A percentile compares a stretch with the other conserved stretches of the same genome.
These are phyloP conservation scores for Ustilago tritici DNA, from an alignment of 1,284 basidiomycete species.

Conservation along the genomic window DNA sequence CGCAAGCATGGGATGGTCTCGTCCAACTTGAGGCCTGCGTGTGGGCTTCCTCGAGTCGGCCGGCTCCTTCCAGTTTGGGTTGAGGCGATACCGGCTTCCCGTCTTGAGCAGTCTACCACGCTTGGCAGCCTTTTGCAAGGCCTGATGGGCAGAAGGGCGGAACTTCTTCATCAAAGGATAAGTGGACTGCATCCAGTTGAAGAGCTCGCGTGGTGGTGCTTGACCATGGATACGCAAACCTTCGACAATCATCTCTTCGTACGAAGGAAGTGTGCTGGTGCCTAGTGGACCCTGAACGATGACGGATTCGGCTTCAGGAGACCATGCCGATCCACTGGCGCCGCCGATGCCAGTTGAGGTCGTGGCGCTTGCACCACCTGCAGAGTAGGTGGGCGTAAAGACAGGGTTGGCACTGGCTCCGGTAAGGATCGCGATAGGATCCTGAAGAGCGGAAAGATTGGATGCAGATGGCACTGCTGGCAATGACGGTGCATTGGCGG, in stretches of 20 bases:
- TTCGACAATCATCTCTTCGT: conserved; percentile 66
- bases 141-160: conserved; percentile 66
- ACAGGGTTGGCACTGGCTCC: conserved; percentile 48
- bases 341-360: conserved; percentile 1
- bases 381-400: conserved; percentile 29
- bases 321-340: conserved; percentile 26
- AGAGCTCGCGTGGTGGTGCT: conserved; percentile 59
- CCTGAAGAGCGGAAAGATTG: conserved; percentile 9
- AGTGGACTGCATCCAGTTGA: conserved; percentile 64
- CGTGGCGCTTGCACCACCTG: background rate
- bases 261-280: conserved; percentile 61
- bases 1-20: conserved; percentile 62
- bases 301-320: conserved; percentile 40
- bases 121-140: conserved; percentile 66
- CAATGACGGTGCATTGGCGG: conserved; percentile 6
- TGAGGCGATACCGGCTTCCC: conserved; percentile 65
- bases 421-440: conserved; percentile 48
- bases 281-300: conserved; percentile 51
- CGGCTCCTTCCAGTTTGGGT: conserved; percentile 60
- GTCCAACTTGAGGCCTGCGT: conserved; percentile 55
- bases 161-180: conserved; percentile 68
- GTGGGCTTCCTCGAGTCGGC: conserved; percentile 58
- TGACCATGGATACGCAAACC: conserved; percentile 57
- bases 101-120: conserved; percentile 65
- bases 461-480: conserved; percentile 3